Evolutionary conservation across 2,329 filamentous ascomycete species (phyloP).

Genomic region (Cladophialophora bantiana): DNA sequence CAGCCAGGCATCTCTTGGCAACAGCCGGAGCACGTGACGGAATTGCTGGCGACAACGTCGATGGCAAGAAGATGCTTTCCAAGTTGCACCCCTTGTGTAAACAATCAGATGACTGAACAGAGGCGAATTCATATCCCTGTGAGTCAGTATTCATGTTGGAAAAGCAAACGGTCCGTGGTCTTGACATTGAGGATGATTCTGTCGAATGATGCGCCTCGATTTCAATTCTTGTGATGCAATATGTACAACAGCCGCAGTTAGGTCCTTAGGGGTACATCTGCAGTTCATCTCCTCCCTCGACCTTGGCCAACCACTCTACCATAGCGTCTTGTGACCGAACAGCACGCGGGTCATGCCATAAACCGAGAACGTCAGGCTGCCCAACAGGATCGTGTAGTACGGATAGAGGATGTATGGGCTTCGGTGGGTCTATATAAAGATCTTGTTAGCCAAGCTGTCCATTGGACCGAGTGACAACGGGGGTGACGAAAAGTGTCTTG

Average conservation of each 20-base stretch:
- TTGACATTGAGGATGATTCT: slow-evolving; percentile 7
- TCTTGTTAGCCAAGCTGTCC: neutral
- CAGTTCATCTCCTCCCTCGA: neutral
- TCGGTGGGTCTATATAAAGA: slow-evolving; percentile 56
- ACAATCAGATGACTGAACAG: neutral
- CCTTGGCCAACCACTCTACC: slow-evolving; percentile 25
- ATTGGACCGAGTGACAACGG: neutral
- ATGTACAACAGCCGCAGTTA: slow-evolving; percentile 32
- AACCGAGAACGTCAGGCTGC: slow-evolving; percentile 42
- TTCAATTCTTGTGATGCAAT: slow-evolving; percentile 14
- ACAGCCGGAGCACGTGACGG: neutral
- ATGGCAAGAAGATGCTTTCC: neutral
- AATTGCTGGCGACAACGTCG: neutral
- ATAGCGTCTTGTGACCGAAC: slow-evolving; percentile 71
- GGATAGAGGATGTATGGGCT: slow-evolving; percentile 66
- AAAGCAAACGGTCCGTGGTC: neutral
- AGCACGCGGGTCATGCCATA: slow-evolving; percentile 55
- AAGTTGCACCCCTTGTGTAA: neutral
- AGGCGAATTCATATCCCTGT: neutral
- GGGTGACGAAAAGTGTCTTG: neutral
- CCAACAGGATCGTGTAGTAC: slow-evolving; percentile 57
- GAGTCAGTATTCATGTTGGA: neutral
- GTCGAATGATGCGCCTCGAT: slow-evolving; percentile 6
- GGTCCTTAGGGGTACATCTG: neutral
- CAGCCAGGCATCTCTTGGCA: slow-evolving; percentile 6